These are phyloP conservation scores for Beauveria caledonica DNA, from an alignment of 2,329 filamentous ascomycete genomes.

Conservation along the genomic window DNA sequence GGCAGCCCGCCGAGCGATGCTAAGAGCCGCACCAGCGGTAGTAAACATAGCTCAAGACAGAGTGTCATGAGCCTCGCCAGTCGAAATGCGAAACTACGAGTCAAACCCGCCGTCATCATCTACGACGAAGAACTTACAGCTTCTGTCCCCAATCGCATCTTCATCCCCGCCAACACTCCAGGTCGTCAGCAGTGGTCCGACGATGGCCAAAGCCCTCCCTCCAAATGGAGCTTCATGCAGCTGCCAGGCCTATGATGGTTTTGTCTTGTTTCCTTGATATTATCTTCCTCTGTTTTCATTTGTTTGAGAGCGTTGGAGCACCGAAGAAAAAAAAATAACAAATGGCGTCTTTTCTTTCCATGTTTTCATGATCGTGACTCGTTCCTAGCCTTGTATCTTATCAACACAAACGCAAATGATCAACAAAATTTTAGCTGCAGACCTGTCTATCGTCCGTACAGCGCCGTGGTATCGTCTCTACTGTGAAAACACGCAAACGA, in stretches of 20 bases:
- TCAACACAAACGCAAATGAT: neutral
- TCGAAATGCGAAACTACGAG: slow-evolving; percentile 15
- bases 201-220: slow-evolving; percentile 15
- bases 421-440: neutral
- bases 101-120: slow-evolving; percentile 25
- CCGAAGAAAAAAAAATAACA: neutral
- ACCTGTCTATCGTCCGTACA: neutral
- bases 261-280: neutral
- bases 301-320: neutral
- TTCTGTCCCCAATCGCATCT: slow-evolving; percentile 20
- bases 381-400: neutral
- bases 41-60: slow-evolving; percentile 8
- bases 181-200: slow-evolving; percentile 11
- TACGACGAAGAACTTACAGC: slow-evolving; percentile 30
- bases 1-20: slow-evolving; percentile 4
- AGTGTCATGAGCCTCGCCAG: slow-evolving; percentile 10
- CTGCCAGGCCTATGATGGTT: slow-evolving; percentile 25
- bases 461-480: slow-evolving; percentile 4
- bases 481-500: neutral
- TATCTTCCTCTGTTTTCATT: no score
- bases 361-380: neutral
- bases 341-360: neutral
- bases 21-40: slow-evolving; percentile 11
- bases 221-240: slow-evolving; percentile 27
- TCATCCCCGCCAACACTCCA: slow-evolving; percentile 18